These are phyloP conservation scores for Holtermanniella nyarrowii DNA, from an alignment of 768 basidiomycete species.

Conservation along the genomic window DNA sequence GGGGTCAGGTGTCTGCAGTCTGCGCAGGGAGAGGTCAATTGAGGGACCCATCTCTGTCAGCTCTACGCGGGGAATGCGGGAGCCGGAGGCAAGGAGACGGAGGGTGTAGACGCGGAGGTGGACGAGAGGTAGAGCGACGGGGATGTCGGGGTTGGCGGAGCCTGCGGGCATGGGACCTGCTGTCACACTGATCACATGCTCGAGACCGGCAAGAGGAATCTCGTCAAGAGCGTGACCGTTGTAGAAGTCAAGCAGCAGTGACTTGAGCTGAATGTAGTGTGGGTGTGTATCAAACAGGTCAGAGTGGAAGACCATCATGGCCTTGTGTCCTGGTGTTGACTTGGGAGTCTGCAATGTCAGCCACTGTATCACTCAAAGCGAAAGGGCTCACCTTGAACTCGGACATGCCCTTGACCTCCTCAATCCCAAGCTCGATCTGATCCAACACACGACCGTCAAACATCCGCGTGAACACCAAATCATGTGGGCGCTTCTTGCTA, in stretches of 20 bases:
- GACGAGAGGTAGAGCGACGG: constrained; percentile 56
- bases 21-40: constrained; percentile 68
- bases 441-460: constrained; percentile 78
- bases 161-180: constrained; percentile 44
- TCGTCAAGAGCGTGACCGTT: constrained; percentile 70
- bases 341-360: constrained; percentile 59
- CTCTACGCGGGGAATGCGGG: constrained; percentile 68
- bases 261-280: constrained; percentile 82
- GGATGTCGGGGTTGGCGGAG: constrained; percentile 23
- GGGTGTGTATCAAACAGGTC: constrained; percentile 92
- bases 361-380: background rate
- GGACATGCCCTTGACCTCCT: constrained; percentile 64
- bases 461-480: constrained; percentile 73
- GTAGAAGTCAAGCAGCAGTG: constrained; percentile 80
- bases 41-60: constrained; percentile 84
- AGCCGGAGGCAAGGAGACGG: constrained; percentile 62
- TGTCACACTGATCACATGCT: constrained; percentile 38
- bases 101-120: constrained; percentile 82
- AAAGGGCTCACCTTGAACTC: constrained; percentile 62
- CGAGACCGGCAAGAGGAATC: constrained; percentile 56
- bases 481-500: constrained; percentile 87
- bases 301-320: constrained; percentile 90
- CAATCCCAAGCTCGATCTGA: constrained; percentile 89
- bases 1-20: constrained; percentile 62
- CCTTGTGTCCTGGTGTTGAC: constrained; percentile 78